Evolutionary conservation across 345 rosid genomes (phyloP).

Genomic region (Capsella bursapastoris): DNA sequence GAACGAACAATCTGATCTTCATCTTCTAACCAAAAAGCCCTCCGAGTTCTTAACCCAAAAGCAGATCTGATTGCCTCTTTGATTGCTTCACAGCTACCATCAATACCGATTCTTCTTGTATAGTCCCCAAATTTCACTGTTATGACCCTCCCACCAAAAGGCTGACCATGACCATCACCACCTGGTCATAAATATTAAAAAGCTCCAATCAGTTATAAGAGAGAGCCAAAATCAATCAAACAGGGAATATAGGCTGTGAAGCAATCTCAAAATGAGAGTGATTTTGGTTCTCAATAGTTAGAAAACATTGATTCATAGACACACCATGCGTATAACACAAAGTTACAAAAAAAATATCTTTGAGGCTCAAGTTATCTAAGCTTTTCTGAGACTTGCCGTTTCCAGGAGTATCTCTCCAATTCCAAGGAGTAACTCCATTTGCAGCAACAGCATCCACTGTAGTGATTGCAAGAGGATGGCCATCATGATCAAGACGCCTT

Average conservation of each 20-base stretch:
- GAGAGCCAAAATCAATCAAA: not conserved
- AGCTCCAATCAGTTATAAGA: slow-evolving; percentile 5
- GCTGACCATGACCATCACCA: slow-evolving; percentile 65
- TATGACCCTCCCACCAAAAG: slow-evolving; percentile 88
- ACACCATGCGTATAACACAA: slow-evolving; percentile 32
- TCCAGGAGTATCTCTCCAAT: slow-evolving; percentile 96
- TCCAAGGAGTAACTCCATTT: slow-evolving; percentile 96
- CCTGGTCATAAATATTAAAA: slow-evolving; percentile 47
- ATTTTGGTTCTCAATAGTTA: slow-evolving; percentile 13
- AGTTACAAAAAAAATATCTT: slow-evolving; percentile 14
- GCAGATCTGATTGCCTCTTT: slow-evolving; percentile 86
- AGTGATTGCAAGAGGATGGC: slow-evolving; percentile 90
- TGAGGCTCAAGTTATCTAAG: slow-evolving; percentile 22
- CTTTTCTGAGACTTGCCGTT: slow-evolving; percentile 57
- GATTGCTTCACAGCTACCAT: slow-evolving; percentile 86
- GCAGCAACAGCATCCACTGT: slow-evolving; percentile 85
- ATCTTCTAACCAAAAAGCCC: slow-evolving; percentile 98
- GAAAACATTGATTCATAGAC: slow-evolving; percentile 10
- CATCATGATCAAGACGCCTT: slow-evolving; percentile 94
- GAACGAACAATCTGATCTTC: slow-evolving; percentile 85
- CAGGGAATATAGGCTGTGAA: slow-evolving; percentile 10
- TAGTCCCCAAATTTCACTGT: slow-evolving; percentile 89
- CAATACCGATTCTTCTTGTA: slow-evolving; percentile 88
- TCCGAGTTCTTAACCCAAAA: slow-evolving; percentile 81
- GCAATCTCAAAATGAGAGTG: slow-evolving; percentile 12